Conservation (phyloP, 148 eudicot species). For the Chenopodium quinoa region DNA sequence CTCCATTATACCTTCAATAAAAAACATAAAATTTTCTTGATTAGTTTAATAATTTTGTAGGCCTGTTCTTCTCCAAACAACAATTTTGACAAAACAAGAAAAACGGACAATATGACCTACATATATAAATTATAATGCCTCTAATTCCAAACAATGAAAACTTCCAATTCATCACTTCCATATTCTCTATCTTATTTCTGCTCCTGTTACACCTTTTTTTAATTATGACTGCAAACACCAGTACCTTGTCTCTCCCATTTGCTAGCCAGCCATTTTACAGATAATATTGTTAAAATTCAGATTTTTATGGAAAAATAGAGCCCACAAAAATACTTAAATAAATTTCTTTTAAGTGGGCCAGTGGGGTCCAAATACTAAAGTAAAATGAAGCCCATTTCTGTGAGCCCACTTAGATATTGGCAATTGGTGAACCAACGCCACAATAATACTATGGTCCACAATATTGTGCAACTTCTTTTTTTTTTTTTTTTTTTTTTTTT, state of each 20-base stretch:
- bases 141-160: not conserved
- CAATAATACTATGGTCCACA: not conserved
- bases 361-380: not conserved
- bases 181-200: not conserved
- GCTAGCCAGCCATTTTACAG: constrained; percentile 10
- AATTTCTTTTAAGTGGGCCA: not conserved
- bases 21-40: not conserved
- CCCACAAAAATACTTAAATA: not conserved
- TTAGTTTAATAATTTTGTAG: not conserved
- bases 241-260: constrained; percentile 10
- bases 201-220: too few species aligned
- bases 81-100: not conserved
- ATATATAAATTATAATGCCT: not conserved
- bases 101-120: not conserved
- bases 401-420: not conserved
- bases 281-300: not conserved
- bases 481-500: not conserved
- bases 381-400: not conserved
- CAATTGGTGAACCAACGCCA: not conserved
- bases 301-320: not conserved
- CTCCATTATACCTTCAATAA: too few species aligned
- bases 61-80: not conserved
- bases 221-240: not conserved
- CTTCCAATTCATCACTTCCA: not conserved
- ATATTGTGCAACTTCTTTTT: not conserved